phyloP scores from a whole-genome alignment of 2,329 filamentous ascomycete species.

The Fusarium hainanense region DNA sequence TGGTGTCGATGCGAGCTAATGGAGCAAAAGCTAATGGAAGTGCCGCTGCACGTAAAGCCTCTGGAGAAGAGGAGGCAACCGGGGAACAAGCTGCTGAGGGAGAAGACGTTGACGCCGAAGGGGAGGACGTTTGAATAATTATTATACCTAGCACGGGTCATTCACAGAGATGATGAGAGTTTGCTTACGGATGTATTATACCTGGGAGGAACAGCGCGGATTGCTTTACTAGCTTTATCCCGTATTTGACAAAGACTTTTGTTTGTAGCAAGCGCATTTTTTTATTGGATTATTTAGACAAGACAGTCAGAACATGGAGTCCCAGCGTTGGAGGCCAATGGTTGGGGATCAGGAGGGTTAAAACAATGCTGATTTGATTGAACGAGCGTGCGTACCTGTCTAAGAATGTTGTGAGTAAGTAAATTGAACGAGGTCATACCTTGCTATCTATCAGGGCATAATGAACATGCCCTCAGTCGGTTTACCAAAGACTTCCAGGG shows the following conservation, averaged over 20 bases:
- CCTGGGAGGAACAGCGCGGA: slow-evolving; percentile 31
- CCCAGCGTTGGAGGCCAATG: not conserved
- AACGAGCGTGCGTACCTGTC: slow-evolving; percentile 1
- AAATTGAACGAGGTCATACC: not conserved
- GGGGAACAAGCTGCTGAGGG: slow-evolving; percentile 31
- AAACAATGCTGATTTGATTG: slow-evolving; percentile 8
- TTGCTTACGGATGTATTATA: slow-evolving; percentile 36
- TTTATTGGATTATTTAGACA: slow-evolving; percentile 29
- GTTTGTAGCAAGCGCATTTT: slow-evolving; percentile 35
- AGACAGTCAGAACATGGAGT: slow-evolving; percentile 11
- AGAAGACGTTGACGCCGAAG: slow-evolving; percentile 50
- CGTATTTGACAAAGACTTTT: slow-evolving; percentile 11
- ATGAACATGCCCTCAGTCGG: slow-evolving; percentile 4
- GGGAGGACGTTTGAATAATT: slow-evolving; percentile 48
- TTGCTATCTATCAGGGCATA: not conserved
- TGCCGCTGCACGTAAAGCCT: slow-evolving; percentile 17
- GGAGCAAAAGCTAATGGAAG: slow-evolving; percentile 36
- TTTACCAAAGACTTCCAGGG: slow-evolving; percentile 12
- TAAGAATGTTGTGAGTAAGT: not conserved
- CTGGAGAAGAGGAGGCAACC: slow-evolving; percentile 21
- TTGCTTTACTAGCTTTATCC: slow-evolving; percentile 25
- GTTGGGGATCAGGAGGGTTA: slow-evolving; percentile 9
- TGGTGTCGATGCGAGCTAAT: slow-evolving; percentile 44
- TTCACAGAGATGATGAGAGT: not conserved
- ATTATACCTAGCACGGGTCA: slow-evolving; percentile 10